phyloP scores from a whole-genome alignment of 2,329 filamentous ascomycete species.

The Fusarium secorum region DNA sequence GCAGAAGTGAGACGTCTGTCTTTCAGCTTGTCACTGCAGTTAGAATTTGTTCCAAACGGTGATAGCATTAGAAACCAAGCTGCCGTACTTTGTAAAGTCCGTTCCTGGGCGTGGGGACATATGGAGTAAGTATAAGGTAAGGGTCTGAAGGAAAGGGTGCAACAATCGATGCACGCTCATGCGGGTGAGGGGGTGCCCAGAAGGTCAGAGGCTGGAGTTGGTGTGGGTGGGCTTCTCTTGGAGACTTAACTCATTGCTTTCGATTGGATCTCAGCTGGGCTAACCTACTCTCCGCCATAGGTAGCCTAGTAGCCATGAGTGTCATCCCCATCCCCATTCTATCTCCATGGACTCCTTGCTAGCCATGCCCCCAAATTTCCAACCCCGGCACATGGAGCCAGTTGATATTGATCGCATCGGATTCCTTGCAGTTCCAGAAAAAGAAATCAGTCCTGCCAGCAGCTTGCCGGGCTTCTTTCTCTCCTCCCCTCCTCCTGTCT shows the following conservation, averaged over 20 bases:
- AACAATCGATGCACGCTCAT: slow-evolving; percentile 20
- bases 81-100: neutral
- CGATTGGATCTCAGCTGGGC: slow-evolving; percentile 19
- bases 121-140: slow-evolving; percentile 23
- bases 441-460: slow-evolving; percentile 8
- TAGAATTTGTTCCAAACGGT: neutral
- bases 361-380: slow-evolving; percentile 29
- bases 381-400: slow-evolving; percentile 25
- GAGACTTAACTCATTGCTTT: slow-evolving; percentile 15
- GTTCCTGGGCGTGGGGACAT: slow-evolving; percentile 24
- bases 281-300: neutral
- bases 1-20: neutral
- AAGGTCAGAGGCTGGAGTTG: slow-evolving; percentile 15
- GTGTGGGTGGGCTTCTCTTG: slow-evolving; percentile 27
- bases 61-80: neutral
- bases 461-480: neutral
- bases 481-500: neutral
- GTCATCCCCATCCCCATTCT: slow-evolving; percentile 28
- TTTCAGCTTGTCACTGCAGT: neutral
- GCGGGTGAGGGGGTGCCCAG: neutral
- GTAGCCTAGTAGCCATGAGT: slow-evolving; percentile 11
- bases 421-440: slow-evolving; percentile 27
- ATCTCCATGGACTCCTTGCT: slow-evolving; percentile 30
- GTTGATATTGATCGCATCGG: slow-evolving; percentile 27
- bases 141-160: neutral